Evolutionary conservation across 352 stramenopile species (phyloP).

Genomic region (Globisporangium alternatum): DNA sequence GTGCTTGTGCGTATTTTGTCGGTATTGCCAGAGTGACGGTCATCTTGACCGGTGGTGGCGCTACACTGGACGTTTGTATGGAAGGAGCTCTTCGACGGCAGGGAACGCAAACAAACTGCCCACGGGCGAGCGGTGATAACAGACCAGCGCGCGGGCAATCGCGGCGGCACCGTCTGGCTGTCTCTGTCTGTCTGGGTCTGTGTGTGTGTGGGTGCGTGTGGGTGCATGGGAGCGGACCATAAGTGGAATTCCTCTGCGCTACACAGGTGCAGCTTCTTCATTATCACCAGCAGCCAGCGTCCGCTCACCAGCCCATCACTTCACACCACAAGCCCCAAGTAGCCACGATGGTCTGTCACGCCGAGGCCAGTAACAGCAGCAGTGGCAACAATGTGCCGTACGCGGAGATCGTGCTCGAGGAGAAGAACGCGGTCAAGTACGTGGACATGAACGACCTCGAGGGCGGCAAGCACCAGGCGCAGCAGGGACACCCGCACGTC

Average conservation of each 20-base stretch:
- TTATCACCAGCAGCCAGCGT: conserved; percentile 1
- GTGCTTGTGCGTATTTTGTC: neutral
- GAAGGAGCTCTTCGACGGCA: neutral
- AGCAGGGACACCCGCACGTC: conserved; percentile 12
- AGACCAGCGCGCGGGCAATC: neutral
- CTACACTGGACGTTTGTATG: conserved; percentile 12
- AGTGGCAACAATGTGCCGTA: conserved; percentile 46
- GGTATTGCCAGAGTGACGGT: conserved; percentile 7
- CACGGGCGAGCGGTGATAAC: neutral
- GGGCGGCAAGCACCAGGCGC: conserved; percentile 20
- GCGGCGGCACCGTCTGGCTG: neutral
- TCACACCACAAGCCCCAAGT: neutral
- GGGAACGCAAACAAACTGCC: neutral
- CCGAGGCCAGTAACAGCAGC: conserved; percentile 29
- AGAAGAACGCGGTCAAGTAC: conserved; percentile 30
- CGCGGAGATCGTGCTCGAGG: conserved; percentile 55
- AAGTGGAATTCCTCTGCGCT: conserved; percentile 21
- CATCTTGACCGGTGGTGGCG: conserved; percentile 15
- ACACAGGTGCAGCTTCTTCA: conserved; percentile 8
- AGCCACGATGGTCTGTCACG: conserved; percentile 17
- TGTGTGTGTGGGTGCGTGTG: neutral
- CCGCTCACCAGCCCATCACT: neutral
- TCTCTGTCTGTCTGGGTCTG: conserved; percentile 3
- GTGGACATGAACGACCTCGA: conserved; percentile 29
- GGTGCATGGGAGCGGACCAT: conserved; percentile 9